Conservation (phyloP, 345 rosid genomes). For the Eutrema yunnanense region DNA sequence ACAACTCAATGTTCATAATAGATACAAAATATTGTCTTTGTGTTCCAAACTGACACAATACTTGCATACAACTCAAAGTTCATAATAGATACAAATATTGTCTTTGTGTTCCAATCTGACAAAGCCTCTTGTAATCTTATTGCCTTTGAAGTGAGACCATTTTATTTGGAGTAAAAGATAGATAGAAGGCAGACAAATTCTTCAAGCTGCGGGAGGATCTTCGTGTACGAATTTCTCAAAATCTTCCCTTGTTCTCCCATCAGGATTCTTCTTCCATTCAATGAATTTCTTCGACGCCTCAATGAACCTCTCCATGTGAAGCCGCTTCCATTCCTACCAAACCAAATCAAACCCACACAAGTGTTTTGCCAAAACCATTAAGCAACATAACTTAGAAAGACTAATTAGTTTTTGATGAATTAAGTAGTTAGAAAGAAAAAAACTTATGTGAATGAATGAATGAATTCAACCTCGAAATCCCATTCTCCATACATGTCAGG, state of each 20-base stretch:
- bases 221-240: slow-evolving; percentile 45
- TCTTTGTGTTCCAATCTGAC: background rate
- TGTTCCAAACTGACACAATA: background rate
- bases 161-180: background rate
- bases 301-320: slow-evolving; percentile 59
- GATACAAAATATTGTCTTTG: background rate
- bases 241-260: slow-evolving; percentile 54
- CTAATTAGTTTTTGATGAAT: background rate
- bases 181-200: background rate
- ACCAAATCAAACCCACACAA: background rate
- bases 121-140: background rate
- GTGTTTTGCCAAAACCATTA: background rate
- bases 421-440: background rate
- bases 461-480: slow-evolving; percentile 61
- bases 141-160: background rate
- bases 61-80: background rate
- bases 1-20: background rate
- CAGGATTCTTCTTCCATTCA: slow-evolving; percentile 65
- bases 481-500: slow-evolving; percentile 79
- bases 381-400: background rate
- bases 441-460: background rate
- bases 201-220: slow-evolving; percentile 16
- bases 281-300: slow-evolving; percentile 55
- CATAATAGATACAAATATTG: background rate
- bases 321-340: slow-evolving; percentile 56